Conservation (phyloP, 2,329 filamentous ascomycete genomes). For the Fusarium verticillioides region DNA sequence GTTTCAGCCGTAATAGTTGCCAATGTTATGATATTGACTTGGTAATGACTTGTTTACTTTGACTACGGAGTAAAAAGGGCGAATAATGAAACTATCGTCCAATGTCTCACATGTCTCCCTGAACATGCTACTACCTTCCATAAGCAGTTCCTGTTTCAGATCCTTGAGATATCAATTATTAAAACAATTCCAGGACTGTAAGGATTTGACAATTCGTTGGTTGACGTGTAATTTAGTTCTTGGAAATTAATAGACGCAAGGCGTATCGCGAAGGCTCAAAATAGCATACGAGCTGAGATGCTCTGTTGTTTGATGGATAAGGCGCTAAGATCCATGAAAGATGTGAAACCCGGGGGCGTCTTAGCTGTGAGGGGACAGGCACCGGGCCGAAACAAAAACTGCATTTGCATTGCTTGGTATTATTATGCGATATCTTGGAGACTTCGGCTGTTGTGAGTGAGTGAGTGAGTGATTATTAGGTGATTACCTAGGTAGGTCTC, state of each 20-base stretch:
- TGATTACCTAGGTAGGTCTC: background rate
- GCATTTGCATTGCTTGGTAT: background rate
- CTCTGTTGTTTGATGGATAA: background rate
- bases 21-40: background rate
- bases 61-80: background rate
- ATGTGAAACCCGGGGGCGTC: constrained; percentile 39
- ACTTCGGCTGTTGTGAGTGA: background rate
- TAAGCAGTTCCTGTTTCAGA: constrained; percentile 1
- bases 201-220: background rate
- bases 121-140: background rate
- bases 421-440: background rate
- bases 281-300: constrained; percentile 27
- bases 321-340: constrained; percentile 36
- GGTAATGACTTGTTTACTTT: background rate
- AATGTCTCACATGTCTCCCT: background rate
- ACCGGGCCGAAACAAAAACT: constrained; percentile 24
- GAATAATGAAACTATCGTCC: background rate
- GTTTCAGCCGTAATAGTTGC: background rate
- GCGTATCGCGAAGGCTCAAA: constrained; percentile 32
- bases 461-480: background rate
- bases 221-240: background rate
- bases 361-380: constrained; percentile 23
- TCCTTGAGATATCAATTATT: background rate
- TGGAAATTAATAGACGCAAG: background rate
- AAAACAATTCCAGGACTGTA: background rate